These are phyloP conservation scores for Trichoderma cornu-damae DNA, from an alignment of 2,329 filamentous ascomycete genomes.

Conservation along the genomic window DNA sequence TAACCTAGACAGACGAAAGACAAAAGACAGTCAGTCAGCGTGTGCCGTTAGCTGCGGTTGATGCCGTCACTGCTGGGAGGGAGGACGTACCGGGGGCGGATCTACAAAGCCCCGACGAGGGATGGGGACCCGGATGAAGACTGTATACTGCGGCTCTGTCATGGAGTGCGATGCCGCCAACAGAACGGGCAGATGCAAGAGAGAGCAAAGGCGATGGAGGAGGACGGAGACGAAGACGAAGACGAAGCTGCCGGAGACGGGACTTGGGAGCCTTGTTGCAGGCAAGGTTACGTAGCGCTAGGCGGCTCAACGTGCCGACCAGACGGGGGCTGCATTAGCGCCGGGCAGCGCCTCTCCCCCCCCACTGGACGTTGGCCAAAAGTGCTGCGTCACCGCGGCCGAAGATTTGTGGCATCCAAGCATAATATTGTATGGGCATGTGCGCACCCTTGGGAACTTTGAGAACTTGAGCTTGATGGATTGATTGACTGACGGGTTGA, in stretches of 20 bases:
- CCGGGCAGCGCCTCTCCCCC: background rate
- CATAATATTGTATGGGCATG: too few species aligned
- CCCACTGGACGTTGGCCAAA: too few species aligned
- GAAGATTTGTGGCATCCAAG: too few species aligned
- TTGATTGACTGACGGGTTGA: too few species aligned
- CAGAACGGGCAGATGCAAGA: background rate
- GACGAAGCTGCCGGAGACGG: too few species aligned
- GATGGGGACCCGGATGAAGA: constrained; percentile 87
- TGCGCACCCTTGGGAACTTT: too few species aligned
- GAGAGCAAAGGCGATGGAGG: constrained; percentile 6
- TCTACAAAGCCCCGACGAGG: constrained; percentile 82
- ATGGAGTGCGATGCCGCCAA: constrained; percentile 24
- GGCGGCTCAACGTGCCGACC: constrained; percentile 1
- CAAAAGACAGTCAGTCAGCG: too few species aligned
- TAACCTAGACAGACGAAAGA: constrained; percentile 64
- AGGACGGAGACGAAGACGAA: background rate
- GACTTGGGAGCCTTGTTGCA: too few species aligned
- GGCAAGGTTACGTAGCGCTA: constrained; percentile 1
- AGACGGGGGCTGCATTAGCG: constrained; percentile 8
- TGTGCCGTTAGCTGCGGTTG: background rate
- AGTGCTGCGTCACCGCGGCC: too few species aligned
- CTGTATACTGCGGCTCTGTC: constrained; percentile 59
- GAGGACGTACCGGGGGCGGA: constrained; percentile 65
- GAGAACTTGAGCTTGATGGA: too few species aligned
- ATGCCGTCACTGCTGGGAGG: background rate